Percentiles rank a stretch among this genome's conserved stretches.
These are phyloP conservation scores for Paraphoma chrysanthemicola DNA, from an alignment of 2,329 filamentous ascomycete species.

Conservation along the genomic window DNA sequence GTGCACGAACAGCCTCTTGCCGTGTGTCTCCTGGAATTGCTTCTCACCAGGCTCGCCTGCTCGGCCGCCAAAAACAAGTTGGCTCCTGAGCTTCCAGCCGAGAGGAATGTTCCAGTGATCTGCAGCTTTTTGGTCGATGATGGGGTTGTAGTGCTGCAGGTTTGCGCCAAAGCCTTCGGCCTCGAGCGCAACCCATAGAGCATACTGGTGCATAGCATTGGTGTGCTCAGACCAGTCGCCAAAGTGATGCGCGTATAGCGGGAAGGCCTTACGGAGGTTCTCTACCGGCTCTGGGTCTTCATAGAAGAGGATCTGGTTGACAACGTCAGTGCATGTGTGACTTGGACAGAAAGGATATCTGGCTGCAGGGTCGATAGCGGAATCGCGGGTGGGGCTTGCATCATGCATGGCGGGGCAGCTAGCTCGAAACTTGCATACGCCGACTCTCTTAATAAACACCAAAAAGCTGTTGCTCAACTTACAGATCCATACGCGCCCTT, in stretches of 20 bases:
- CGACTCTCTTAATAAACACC: too few species aligned
- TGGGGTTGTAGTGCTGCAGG: constrained; percentile 91
- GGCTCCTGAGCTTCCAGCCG: constrained; percentile 79
- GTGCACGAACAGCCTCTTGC: constrained; percentile 60
- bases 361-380: neutral
- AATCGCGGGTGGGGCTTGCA: constrained; percentile 14
- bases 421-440: too few species aligned
- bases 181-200: constrained; percentile 82
- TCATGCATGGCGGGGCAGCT: constrained; percentile 22
- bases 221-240: constrained; percentile 77
- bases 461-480: constrained; percentile 42
- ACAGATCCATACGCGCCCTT: constrained; percentile 77
- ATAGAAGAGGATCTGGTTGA: constrained; percentile 77
- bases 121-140: constrained; percentile 76
- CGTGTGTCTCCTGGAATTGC: constrained; percentile 68
- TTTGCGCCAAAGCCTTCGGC: constrained; percentile 85
- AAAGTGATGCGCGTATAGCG: constrained; percentile 81
- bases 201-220: constrained; percentile 81
- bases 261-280: constrained; percentile 70
- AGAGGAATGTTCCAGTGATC: constrained; percentile 73
- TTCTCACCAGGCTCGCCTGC: constrained; percentile 67
- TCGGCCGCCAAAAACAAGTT: constrained; percentile 80
- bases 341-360: neutral
- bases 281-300: constrained; percentile 75
- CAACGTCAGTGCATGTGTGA: constrained; percentile 13